phyloP scores from a whole-genome alignment of 1,284 basidiomycete species.

The Leccinum glutinopallens region DNA sequence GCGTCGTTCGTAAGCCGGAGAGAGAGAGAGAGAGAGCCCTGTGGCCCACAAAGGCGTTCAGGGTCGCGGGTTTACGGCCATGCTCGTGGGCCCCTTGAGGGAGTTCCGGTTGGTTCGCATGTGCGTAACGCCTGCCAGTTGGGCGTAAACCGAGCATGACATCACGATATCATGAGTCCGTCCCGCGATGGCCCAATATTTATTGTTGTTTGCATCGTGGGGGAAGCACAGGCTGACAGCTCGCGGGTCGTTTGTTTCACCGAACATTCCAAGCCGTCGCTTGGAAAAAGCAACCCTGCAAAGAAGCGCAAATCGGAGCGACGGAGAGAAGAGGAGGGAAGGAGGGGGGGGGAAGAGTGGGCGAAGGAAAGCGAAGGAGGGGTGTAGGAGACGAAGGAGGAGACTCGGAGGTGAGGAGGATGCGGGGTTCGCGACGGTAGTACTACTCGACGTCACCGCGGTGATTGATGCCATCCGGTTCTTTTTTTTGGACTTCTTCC shows the following conservation, averaged over 20 bases:
- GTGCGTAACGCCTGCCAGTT: slow-evolving; percentile 2
- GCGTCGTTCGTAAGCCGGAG: neutral
- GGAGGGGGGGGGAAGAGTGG: neutral
- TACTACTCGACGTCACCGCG: slow-evolving; percentile 1
- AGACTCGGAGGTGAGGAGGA: neutral
- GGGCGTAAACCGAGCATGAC: neutral
- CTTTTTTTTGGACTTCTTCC: neutral
- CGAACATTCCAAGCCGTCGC: neutral
- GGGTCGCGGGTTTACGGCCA: slow-evolving; percentile 19
- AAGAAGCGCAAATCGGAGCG: neutral
- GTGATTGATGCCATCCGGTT: neutral
- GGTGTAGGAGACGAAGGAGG: neutral
- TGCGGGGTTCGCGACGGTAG: slow-evolving; percentile 1
- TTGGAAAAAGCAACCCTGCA: neutral
- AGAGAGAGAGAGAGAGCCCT: neutral
- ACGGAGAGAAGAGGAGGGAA: neutral
- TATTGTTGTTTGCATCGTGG: slow-evolving; percentile 1
- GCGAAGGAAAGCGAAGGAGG: neutral
- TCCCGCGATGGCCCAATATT: neutral
- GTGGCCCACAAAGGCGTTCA: slow-evolving; percentile 10
- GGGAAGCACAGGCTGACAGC: neutral
- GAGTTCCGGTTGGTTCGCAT: neutral
- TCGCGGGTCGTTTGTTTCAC: neutral
- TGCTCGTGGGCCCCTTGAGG: neutral
- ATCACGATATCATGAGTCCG: neutral